Conservation (phyloP, 2,329 filamentous ascomycete genomes). For the Cytospora piceicola region DNA sequence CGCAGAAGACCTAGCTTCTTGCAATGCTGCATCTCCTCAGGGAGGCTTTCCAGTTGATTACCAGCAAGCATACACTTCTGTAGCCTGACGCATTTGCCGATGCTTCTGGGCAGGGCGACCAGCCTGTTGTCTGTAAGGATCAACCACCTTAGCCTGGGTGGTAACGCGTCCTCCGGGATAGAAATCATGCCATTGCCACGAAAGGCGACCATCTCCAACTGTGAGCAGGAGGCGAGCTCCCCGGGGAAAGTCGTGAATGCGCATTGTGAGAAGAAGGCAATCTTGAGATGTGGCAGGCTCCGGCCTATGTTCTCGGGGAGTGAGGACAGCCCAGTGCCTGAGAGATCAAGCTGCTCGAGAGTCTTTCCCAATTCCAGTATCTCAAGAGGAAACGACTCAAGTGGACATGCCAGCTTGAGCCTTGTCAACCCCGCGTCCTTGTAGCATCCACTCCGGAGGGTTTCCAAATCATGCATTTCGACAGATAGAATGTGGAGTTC, state of each 20-base stretch:
- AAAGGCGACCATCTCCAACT: conserved; percentile 55
- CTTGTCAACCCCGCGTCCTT: conserved; percentile 36
- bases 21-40: conserved; percentile 49
- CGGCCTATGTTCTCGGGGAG: conserved; percentile 45
- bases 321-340: conserved; percentile 46
- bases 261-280: conserved; percentile 53
- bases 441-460: conserved; percentile 41
- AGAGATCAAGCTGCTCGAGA: conserved; percentile 53
- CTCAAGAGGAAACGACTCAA: conserved; percentile 44
- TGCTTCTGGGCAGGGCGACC: conserved; percentile 43
- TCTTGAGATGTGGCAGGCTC: conserved; percentile 48
- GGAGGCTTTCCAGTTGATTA: conserved; percentile 46
- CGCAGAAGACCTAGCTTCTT: conserved; percentile 48
- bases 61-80: conserved; percentile 56
- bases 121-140: conserved; percentile 53
- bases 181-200: conserved; percentile 49
- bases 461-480: conserved; percentile 41
- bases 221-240: conserved; percentile 46
- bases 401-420: conserved; percentile 42
- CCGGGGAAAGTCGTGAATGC: conserved; percentile 48
- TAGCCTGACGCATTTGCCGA: conserved; percentile 47
- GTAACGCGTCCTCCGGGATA: conserved; percentile 48
- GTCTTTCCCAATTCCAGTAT: conserved; percentile 47
- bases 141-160: conserved; percentile 49
- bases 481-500: not conserved